Evolutionary conservation across 106 monocot genomes (phyloP).

Genomic region (Narthecium ossifragum): DNA sequence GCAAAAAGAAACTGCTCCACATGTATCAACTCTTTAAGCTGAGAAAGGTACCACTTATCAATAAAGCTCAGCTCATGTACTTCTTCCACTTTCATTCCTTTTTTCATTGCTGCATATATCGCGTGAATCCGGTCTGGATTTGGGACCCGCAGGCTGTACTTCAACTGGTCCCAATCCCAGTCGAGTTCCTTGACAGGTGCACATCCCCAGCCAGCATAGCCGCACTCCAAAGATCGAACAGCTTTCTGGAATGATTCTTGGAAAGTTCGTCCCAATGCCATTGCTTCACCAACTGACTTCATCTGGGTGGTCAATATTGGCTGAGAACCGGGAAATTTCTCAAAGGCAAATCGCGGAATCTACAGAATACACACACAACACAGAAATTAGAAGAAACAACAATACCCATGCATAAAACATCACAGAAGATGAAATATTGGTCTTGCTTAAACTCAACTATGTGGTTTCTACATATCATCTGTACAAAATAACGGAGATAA

Average conservation of each 20-base stretch:
- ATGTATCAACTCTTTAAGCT: conserved; percentile 82
- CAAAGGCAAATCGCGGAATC: conserved; percentile 99
- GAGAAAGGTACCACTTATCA: conserved; percentile 86
- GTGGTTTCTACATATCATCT: too few relatives aligned
- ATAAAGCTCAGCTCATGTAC: conserved; percentile 82
- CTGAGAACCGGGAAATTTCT: conserved; percentile 95
- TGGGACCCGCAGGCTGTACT: conserved; percentile 80
- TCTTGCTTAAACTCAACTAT: too few relatives aligned
- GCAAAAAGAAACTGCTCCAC: conserved; percentile 78
- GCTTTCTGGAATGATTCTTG: conserved; percentile 99
- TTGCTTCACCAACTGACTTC: conserved; percentile 98
- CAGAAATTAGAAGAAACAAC: not conserved
- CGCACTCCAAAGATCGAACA: conserved; percentile 84
- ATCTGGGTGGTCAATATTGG: conserved; percentile 92
- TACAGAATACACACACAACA: conserved; percentile 12
- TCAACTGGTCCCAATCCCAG: conserved; percentile 80
- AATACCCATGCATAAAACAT: too few relatives aligned
- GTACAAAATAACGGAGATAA: too few relatives aligned
- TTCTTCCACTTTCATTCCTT: conserved; percentile 86
- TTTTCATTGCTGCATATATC: conserved; percentile 92
- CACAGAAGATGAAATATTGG: not conserved
- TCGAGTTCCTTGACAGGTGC: conserved; percentile 63
- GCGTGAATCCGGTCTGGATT: conserved; percentile 93
- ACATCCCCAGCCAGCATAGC: conserved; percentile 96
- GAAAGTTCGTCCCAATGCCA: conserved; percentile 91